Evolutionary conservation across 495 filamentous ascomycete species (phyloP), one percentile per base, ranked within the genome.

Genomic region (Letharia lupina): DNA sequence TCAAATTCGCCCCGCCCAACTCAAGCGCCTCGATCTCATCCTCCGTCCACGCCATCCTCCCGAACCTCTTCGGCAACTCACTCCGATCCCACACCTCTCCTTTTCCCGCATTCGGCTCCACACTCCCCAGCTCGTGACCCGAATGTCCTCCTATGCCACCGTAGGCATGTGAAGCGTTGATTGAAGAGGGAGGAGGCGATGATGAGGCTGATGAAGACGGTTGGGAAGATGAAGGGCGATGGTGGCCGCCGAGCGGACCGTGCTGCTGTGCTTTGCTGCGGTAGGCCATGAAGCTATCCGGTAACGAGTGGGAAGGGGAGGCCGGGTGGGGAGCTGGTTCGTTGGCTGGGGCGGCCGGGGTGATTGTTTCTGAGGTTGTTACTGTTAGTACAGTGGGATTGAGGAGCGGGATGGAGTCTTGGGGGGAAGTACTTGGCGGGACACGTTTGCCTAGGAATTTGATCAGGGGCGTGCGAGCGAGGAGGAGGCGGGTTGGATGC

Each of bases 11-110:
- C 63, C 94, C 94, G 39, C 91, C 95, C 40, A 88, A 89, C 84
- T 97, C 92, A 64, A 98, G 82, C 42, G 92, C 92, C 74, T 98
- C 95, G 65, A 98, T 98, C 82, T 98, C 94, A 56, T 86, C 87
- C 70, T 86, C 73, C 37, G 80, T 87, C 76, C 90, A 87, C 23
- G 85, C 81, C 18, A 83, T 78, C 62, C 93, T 82, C 70, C 88
- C 85, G 73, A 96, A 98, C 68, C 92, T 84, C 62, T 77, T 68
- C 37, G 95, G 94, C 16, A 98, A 85, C 75, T 98, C 87, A 67
- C 84, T 86, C 64, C 93, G 89, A 78, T 98, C 94, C 73, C 96
- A 97, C 75, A 82, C 90, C 75, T 89, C 79, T 61, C 93, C 94
- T 70, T 83, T 79, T 50, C 82, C 78, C 28, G 11, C 28, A 56